Evolutionary conservation across 2,329 filamentous ascomycete species (phyloP).

Genomic region (Annulohypoxylon truncatum): DNA sequence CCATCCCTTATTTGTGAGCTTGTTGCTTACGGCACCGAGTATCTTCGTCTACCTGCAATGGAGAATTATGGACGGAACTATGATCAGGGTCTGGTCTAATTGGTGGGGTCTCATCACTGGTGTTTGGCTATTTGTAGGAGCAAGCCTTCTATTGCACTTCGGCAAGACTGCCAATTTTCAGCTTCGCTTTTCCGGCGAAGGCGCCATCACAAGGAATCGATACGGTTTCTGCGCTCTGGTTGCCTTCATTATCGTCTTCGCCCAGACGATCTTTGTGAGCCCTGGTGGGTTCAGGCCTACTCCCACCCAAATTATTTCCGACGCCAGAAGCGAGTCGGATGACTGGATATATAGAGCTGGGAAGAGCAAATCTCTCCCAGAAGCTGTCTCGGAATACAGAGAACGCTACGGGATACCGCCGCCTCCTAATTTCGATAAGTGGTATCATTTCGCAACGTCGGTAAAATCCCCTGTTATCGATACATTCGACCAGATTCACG

Average conservation of each 20-base stretch:
- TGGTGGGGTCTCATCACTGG: slow-evolving; percentile 40
- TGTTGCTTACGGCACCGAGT: slow-evolving; percentile 42
- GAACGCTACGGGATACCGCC: slow-evolving; percentile 73
- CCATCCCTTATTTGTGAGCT: slow-evolving; percentile 45
- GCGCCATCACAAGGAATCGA: slow-evolving; percentile 36
- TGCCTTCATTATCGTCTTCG: slow-evolving; percentile 40
- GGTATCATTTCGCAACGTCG: slow-evolving; percentile 74
- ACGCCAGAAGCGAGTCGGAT: slow-evolving; percentile 60
- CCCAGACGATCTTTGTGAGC: slow-evolving; percentile 36
- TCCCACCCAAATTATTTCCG: slow-evolving; percentile 56
- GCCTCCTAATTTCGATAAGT: slow-evolving; percentile 79
- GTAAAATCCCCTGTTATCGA: slow-evolving; percentile 73
- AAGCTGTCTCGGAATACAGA: slow-evolving; percentile 74
- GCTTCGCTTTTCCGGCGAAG: slow-evolving; percentile 23
- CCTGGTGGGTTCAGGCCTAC: slow-evolving; percentile 28
- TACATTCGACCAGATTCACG: slow-evolving; percentile 75
- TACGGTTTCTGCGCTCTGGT: slow-evolving; percentile 34
- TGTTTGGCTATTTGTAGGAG: slow-evolving; percentile 43
- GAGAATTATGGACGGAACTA: slow-evolving; percentile 40
- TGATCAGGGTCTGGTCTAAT: slow-evolving; percentile 43
- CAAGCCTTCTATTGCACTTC: slow-evolving; percentile 42
- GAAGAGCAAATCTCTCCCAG: slow-evolving; percentile 62
- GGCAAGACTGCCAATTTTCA: slow-evolving; percentile 18
- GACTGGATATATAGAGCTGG: slow-evolving; percentile 58
- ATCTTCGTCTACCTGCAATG: slow-evolving; percentile 46